Percentiles rank a stretch among this genome's conserved stretches.
Evolutionary conservation across 257 asterid species (phyloP).

Genomic region (Lavandula angustifolia): DNA sequence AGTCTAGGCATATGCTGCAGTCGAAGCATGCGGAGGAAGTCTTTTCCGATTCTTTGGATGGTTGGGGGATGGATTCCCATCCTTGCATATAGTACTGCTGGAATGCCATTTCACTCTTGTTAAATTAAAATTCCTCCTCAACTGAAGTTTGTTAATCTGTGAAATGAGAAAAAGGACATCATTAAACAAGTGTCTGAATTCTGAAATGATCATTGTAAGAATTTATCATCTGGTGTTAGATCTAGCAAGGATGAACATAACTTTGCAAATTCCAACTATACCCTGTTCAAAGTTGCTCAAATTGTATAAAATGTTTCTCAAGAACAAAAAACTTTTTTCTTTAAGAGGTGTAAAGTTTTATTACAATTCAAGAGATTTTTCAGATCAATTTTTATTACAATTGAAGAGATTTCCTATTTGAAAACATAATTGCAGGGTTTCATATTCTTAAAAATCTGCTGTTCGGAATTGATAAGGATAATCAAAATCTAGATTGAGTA

Average conservation of each 20-base stretch:
- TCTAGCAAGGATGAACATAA: conserved; percentile 7
- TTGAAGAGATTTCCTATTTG: no score
- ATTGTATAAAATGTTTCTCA: neutral
- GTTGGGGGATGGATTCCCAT: conserved; percentile 51
- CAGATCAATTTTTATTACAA: no score
- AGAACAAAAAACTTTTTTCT: neutral
- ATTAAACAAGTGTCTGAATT: neutral
- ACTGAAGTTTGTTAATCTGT: conserved; percentile 21
- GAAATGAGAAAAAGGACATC: conserved; percentile 8
- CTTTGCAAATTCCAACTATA: no score
- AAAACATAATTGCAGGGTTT: no score
- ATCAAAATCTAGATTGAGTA: no score
- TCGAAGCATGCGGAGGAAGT: conserved; percentile 55
- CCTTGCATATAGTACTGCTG: conserved; percentile 54
- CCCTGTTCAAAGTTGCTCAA: no score
- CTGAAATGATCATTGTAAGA: no score
- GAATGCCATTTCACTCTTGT: conserved; percentile 45
- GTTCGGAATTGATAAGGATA: no score
- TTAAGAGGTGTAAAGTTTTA: no score
- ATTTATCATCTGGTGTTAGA: no score
- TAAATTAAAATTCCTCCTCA: neutral
- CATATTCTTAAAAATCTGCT: neutral
- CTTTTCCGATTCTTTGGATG: conserved; percentile 44
- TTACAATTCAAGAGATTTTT: no score
- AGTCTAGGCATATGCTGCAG: conserved; percentile 82